Conservation (phyloP, 2,329 filamentous ascomycete genomes). For the Fusarium sp. region DNA sequence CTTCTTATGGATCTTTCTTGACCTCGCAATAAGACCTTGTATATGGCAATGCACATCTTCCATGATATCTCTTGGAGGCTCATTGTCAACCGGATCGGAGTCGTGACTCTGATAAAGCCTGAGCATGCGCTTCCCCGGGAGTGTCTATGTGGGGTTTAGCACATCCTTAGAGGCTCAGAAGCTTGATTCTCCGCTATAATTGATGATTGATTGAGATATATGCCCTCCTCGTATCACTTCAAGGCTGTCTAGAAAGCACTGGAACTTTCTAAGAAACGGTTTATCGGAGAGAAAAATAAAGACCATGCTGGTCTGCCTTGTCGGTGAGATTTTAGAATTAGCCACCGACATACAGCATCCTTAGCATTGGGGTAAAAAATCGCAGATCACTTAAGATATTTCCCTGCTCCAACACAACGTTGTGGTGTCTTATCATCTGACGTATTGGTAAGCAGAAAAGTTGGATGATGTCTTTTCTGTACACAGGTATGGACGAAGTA, state of each 20-base stretch:
- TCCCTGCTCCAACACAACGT: constrained; percentile 2
- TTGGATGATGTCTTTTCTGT: background rate
- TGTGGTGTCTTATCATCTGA: constrained; percentile 17
- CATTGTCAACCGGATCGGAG: background rate
- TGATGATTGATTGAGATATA: background rate
- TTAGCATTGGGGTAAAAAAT: constrained; percentile 4
- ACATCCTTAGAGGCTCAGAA: background rate
- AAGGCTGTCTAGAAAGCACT: constrained; percentile 21
- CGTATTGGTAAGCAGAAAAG: constrained; percentile 34
- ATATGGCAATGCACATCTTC: background rate
- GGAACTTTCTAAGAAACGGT: constrained; percentile 34
- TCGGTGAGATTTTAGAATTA: constrained; percentile 33
- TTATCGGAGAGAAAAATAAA: constrained; percentile 8
- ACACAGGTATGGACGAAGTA: background rate
- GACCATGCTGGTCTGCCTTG: background rate
- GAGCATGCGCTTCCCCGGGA: background rate
- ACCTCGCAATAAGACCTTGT: background rate
- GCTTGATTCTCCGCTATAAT: background rate
- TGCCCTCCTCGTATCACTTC: background rate
- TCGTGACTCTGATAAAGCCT: background rate
- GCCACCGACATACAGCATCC: constrained; percentile 17
- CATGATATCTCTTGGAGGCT: background rate
- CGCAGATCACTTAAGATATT: constrained; percentile 29
- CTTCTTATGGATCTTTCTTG: constrained; percentile 1
- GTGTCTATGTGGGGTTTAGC: constrained; percentile 2